Conservation (phyloP, 345 rosid species). For the Rhodamnia argentea region DNA sequence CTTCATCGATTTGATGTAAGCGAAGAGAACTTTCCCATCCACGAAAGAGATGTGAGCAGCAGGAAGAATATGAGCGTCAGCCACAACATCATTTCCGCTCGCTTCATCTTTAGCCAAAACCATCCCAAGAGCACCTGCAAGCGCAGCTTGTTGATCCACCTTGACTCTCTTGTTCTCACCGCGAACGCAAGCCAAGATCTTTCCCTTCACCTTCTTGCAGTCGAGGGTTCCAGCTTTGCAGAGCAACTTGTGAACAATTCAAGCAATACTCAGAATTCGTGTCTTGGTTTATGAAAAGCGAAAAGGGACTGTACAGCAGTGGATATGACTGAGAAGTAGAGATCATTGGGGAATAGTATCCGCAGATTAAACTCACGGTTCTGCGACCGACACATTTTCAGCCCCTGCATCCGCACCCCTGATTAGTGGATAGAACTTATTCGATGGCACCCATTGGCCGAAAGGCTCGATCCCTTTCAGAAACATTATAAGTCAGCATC, state of each 20-base stretch:
- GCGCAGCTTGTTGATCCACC: constrained; percentile 19
- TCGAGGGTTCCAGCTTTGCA: constrained; percentile 42
- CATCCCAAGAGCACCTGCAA: constrained; percentile 48
- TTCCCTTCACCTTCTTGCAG: constrained; percentile 45
- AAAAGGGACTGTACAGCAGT: not conserved
- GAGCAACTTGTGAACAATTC: constrained; percentile 5
- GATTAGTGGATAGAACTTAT: constrained; percentile 40
- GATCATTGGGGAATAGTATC: not conserved
- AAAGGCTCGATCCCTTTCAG: constrained; percentile 59
- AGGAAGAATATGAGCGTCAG: constrained; percentile 35
- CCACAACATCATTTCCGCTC: constrained; percentile 12
- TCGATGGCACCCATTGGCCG: constrained; percentile 15
- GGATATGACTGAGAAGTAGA: not conserved
- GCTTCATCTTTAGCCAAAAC: constrained; percentile 24
- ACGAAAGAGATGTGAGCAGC: constrained; percentile 23
- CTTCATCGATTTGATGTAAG: constrained; percentile 37
- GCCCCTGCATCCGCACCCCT: constrained; percentile 29
- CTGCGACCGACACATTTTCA: constrained; percentile 7
- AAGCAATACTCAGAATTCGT: not conserved
- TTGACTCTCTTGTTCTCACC: constrained; percentile 14
- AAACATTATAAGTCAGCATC: not conserved
- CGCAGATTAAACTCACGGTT: constrained; percentile 32
- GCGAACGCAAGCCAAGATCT: constrained; percentile 41
- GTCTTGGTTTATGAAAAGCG: not conserved
- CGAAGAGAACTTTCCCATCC: constrained; percentile 21